Evolutionary conservation across 148 eudicot genomes (phyloP).

Genomic region (Heliosperma pusillum): DNA sequence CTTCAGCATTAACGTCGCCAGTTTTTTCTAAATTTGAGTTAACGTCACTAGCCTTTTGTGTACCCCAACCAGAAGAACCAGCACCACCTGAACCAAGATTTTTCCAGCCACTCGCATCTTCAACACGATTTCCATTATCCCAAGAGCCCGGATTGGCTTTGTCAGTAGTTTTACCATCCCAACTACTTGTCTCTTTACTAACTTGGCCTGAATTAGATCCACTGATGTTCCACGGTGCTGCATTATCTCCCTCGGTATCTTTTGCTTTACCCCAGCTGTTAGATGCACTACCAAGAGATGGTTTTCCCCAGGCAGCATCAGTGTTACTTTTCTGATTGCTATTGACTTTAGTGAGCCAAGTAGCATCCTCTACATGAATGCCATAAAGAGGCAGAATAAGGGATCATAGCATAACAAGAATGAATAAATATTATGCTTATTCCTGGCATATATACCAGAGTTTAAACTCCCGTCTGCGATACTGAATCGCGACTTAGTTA

Average conservation of each 20-base stretch:
- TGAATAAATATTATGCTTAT: neutral
- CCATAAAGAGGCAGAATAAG: conserved; percentile 1
- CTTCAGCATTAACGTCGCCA: conserved; percentile 6
- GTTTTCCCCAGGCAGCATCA: conserved; percentile 13
- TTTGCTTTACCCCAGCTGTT: conserved; percentile 35
- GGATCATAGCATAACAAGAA: neutral
- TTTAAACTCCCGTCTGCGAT: neutral
- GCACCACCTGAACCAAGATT: conserved; percentile 24
- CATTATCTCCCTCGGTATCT: conserved; percentile 23
- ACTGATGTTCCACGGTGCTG: conserved; percentile 28
- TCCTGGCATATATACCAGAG: conserved; percentile 25
- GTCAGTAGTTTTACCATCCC: conserved; percentile 21
- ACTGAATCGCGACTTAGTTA: too few species aligned
- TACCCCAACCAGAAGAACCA: conserved; percentile 32
- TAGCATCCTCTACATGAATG: conserved; percentile 35
- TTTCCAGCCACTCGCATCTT: conserved; percentile 25
- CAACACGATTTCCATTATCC: conserved; percentile 24
- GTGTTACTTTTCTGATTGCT: conserved; percentile 22
- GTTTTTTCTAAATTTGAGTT: conserved; percentile 6
- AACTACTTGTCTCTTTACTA: conserved; percentile 9
- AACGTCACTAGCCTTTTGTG: conserved; percentile 21
- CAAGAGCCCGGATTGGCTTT: conserved; percentile 20
- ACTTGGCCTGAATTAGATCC: conserved; percentile 26
- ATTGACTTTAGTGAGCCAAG: conserved; percentile 50
- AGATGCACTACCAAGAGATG: conserved; percentile 19